These are phyloP conservation scores for Talaromyces adpressus DNA, from an alignment of 495 filamentous ascomycete genomes.

Conservation along the genomic window DNA sequence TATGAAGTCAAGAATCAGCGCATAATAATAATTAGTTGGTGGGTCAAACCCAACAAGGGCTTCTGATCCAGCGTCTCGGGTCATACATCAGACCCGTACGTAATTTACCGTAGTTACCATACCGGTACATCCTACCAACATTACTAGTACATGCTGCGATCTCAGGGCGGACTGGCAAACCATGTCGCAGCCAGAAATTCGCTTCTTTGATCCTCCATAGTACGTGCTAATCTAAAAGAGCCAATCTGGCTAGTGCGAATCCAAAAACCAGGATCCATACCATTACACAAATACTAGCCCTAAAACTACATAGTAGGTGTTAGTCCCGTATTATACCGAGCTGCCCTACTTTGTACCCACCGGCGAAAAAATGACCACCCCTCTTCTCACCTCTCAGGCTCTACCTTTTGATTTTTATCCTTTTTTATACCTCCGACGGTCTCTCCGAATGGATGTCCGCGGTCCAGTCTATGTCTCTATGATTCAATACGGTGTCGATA, in stretches of 20 bases:
- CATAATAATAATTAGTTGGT: not conserved
- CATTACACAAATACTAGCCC: not conserved
- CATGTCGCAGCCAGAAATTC: not conserved
- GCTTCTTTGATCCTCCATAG: not conserved
- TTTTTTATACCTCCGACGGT: not conserved
- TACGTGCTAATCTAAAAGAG: not conserved
- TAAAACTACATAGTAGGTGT: not conserved
- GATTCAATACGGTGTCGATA: not conserved
- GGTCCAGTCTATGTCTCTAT: not conserved
- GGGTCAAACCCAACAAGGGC: not conserved
- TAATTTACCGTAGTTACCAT: not conserved
- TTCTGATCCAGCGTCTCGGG: not conserved
- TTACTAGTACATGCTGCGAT: not conserved
- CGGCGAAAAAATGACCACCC: not conserved
- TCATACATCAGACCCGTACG: not conserved
- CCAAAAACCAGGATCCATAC: not conserved
- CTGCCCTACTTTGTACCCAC: not conserved
- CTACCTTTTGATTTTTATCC: not conserved
- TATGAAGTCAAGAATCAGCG: not conserved
- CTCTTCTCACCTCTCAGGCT: not conserved
- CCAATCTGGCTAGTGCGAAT: not conserved
- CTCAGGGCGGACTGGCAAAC: not conserved
- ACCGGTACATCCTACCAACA: not conserved
- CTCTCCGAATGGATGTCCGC: not conserved
- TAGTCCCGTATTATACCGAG: not conserved